Evolutionary conservation across 768 basidiomycete genomes (phyloP).

Genomic region (Mycena chlorophos): DNA sequence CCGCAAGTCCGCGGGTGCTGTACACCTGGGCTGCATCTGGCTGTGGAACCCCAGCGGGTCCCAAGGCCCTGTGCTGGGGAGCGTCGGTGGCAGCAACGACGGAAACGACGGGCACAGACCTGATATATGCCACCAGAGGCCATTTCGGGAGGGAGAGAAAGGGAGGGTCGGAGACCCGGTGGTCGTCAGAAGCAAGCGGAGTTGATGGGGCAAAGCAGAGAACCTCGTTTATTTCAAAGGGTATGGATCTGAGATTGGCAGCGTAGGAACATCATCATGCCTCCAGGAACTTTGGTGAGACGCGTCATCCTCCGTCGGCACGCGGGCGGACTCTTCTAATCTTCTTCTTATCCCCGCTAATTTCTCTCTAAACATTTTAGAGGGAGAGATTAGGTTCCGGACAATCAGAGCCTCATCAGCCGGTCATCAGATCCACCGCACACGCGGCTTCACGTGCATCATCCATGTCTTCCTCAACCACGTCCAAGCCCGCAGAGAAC

Average conservation of each 20-base stretch:
- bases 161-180: background rate
- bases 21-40: constrained; percentile 6
- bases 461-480: constrained; percentile 44
- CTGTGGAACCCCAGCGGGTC: constrained; percentile 4
- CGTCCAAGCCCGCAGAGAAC: constrained; percentile 47
- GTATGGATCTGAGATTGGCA: background rate
- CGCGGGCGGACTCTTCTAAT: no score
- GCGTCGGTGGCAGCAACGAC: background rate
- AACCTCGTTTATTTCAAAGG: background rate
- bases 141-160: constrained; percentile 2
- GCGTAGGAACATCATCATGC: background rate
- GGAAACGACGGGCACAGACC: background rate
- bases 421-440: background rate
- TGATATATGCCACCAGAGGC: constrained; percentile 18
- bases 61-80: constrained; percentile 15
- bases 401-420: no score
- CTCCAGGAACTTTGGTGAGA: background rate
- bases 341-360: no score
- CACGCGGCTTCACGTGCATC: background rate
- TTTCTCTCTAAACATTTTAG: no score
- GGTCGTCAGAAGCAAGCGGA: constrained; percentile 9
- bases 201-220: no score
- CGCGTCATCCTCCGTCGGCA: no score
- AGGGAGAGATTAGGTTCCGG: no score
- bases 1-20: constrained; percentile 14